Percentiles rank a stretch among this genome's conserved stretches.
Conservation (phyloP, 345 rosid species). For the Brassica incana region DNA sequence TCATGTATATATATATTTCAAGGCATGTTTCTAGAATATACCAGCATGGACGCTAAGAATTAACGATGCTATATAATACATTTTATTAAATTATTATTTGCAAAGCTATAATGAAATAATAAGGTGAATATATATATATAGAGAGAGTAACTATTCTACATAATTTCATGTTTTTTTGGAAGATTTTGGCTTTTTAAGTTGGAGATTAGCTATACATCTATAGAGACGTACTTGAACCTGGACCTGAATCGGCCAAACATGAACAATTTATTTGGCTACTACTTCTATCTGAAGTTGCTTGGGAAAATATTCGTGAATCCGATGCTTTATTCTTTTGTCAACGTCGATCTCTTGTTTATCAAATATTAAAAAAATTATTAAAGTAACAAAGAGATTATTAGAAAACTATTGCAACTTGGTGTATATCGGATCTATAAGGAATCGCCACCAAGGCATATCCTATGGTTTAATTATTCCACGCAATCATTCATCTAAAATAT, state of each 20-base stretch:
- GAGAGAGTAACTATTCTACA: neutral
- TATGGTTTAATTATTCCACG: slow-evolving; percentile 36
- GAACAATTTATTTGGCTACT: slow-evolving; percentile 6
- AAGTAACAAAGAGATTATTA: neutral
- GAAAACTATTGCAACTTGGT: slow-evolving; percentile 25
- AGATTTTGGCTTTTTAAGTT: neutral
- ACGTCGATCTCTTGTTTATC: slow-evolving; percentile 22
- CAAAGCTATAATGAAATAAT: neutral
- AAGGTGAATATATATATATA: neutral
- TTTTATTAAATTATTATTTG: neutral
- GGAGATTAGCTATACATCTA: neutral
- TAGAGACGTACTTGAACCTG: neutral
- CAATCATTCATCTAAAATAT: slow-evolving; percentile 28
- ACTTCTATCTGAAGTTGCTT: slow-evolving; percentile 11
- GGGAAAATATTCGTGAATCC: slow-evolving; percentile 20
- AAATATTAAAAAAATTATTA: neutral
- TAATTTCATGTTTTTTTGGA: neutral
- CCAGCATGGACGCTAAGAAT: slow-evolving; percentile 8
- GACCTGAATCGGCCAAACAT: slow-evolving; percentile 14
- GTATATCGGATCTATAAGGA: slow-evolving; percentile 38
- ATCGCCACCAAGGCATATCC: slow-evolving; percentile 45
- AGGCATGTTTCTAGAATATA: slow-evolving; percentile 6
- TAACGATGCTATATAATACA: neutral
- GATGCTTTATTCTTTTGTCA: slow-evolving; percentile 19
- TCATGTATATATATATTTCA: neutral